A percentile compares a stretch with the other conserved stretches of the same genome.
phyloP scores from a whole-genome alignment of 2,329 filamentous ascomycete species.

The Aspergillus sp. region DNA sequence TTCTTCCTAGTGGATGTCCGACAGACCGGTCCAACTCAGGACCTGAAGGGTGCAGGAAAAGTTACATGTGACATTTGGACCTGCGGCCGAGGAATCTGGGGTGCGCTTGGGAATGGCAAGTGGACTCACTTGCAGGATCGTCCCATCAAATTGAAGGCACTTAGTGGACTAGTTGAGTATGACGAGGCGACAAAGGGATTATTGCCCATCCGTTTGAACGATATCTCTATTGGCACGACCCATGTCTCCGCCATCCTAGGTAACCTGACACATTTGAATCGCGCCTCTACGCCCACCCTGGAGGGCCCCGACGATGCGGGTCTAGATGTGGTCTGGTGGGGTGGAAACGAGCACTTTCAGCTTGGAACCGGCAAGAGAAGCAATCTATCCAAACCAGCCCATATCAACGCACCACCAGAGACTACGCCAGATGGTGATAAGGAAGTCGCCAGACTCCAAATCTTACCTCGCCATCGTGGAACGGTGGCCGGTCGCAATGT shows the following conservation, averaged over 20 bases:
- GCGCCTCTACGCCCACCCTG: slow-evolving; percentile 50
- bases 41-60: slow-evolving; percentile 49
- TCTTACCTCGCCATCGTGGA: slow-evolving; percentile 74
- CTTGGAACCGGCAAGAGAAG: slow-evolving; percentile 86
- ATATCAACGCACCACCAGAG: slow-evolving; percentile 73
- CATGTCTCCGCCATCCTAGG: slow-evolving; percentile 82
- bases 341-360: slow-evolving; percentile 91
- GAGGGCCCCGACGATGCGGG: slow-evolving; percentile 82
- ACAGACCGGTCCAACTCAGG: slow-evolving; percentile 51
- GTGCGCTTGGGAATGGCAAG: slow-evolving; percentile 77
- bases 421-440: slow-evolving; percentile 62
- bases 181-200: slow-evolving; percentile 69
- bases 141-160: slow-evolving; percentile 76
- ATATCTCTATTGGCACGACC: slow-evolving; percentile 72
- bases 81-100: slow-evolving; percentile 81
- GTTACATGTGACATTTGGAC: slow-evolving; percentile 79
- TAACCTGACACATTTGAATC: slow-evolving; percentile 70
- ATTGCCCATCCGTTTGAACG: slow-evolving; percentile 74
- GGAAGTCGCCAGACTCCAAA: slow-evolving; percentile 71
- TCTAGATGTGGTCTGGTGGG: slow-evolving; percentile 88
- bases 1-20: slow-evolving; percentile 84
- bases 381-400: slow-evolving; percentile 72
- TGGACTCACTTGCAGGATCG: slow-evolving; percentile 84
- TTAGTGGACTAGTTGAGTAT: slow-evolving; percentile 84
- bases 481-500: slow-evolving; percentile 69